These are phyloP conservation scores for Daldinia decipiens DNA, from an alignment of 495 filamentous ascomycete genomes.

Conservation along the genomic window DNA sequence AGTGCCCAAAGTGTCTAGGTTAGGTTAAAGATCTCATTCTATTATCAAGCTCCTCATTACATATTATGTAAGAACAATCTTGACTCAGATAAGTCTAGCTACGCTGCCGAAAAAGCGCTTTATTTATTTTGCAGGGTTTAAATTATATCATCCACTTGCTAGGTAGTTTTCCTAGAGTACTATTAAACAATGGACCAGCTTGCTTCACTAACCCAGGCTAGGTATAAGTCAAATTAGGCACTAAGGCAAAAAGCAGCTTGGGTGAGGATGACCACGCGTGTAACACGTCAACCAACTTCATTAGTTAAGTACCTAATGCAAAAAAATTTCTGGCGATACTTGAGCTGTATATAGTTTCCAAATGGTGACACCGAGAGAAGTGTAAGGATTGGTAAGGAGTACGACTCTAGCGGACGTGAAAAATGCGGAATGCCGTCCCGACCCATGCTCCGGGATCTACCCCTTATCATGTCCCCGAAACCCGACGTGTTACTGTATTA, in stretches of 20 bases:
- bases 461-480: constrained; percentile 8
- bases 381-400: not conserved
- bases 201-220: too few relatives aligned
- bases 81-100: too few relatives aligned
- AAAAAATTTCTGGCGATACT: not conserved
- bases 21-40: too few relatives aligned
- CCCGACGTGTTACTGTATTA: constrained; percentile 3
- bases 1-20: too few relatives aligned
- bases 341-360: not conserved
- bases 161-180: too few relatives aligned
- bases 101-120: too few relatives aligned
- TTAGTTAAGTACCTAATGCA: not conserved
- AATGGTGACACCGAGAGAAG: not conserved
- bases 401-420: not conserved
- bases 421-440: not conserved
- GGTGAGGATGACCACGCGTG: not conserved
- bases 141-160: too few relatives aligned
- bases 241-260: not conserved
- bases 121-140: too few relatives aligned
- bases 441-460: not conserved
- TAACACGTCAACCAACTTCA: not conserved
- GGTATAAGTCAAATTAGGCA: too few relatives aligned
- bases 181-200: too few relatives aligned
- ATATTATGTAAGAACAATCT: too few relatives aligned
- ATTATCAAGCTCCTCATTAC: too few relatives aligned